Conservation (phyloP, 768 basidiomycete species). For the Fistulinella prunicolor region DNA sequence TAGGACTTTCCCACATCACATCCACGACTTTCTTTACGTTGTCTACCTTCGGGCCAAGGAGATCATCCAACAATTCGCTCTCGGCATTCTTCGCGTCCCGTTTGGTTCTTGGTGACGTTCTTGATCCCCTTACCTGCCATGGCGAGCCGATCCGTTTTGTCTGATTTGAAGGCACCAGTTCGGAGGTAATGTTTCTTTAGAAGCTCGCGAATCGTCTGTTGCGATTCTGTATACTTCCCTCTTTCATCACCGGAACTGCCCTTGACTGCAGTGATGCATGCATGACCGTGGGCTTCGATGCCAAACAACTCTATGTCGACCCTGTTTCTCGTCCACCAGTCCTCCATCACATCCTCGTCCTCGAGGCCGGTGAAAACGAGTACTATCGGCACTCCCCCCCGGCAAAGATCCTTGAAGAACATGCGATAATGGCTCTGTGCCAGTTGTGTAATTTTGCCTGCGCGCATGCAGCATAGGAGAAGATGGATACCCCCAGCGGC, state of each 20-base stretch:
- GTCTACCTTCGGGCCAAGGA: no score
- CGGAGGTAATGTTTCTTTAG: not conserved
- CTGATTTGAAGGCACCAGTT: not conserved
- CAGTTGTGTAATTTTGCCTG: slow-evolving; percentile 31
- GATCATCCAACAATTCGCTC: no score
- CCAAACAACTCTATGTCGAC: not conserved
- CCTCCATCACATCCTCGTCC: not conserved
- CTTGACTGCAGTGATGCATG: not conserved
- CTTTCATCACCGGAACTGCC: not conserved
- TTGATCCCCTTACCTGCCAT: no score
- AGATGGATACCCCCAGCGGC: slow-evolving; percentile 32
- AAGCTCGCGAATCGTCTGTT: not conserved
- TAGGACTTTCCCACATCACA: no score
- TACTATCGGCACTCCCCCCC: not conserved
- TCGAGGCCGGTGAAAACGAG: not conserved
- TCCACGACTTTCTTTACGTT: no score
- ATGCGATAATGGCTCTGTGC: not conserved
- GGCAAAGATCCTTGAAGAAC: not conserved
- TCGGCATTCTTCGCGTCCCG: no score
- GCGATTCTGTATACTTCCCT: not conserved
- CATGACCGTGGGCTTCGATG: not conserved
- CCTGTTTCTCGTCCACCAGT: not conserved
- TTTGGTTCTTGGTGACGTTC: no score
- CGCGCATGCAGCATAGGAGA: slow-evolving; percentile 37
- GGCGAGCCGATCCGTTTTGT: not conserved